phyloP scores from a whole-genome alignment of 2,329 filamentous ascomycete genomes.

The Colletotrichum chlorophyti region DNA sequence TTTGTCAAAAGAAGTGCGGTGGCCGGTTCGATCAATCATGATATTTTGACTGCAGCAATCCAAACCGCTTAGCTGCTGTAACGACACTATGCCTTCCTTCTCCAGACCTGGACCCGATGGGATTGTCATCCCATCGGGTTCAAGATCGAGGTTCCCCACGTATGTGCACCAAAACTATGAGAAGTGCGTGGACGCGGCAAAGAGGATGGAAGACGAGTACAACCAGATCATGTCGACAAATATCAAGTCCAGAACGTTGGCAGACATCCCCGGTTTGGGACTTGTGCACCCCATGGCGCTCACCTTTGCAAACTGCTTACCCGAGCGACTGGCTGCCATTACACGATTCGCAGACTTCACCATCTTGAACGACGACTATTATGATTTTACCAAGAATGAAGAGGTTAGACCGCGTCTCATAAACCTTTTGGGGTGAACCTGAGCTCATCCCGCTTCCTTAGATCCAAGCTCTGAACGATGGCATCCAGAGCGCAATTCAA shows the following conservation, averaged over 20 bases:
- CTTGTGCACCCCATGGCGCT: background rate
- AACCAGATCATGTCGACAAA: background rate
- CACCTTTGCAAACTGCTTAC: background rate
- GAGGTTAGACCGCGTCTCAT: no score
- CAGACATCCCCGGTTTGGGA: background rate
- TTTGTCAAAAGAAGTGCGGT: no score
- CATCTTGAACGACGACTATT: background rate
- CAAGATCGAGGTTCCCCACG: background rate
- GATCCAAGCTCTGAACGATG: background rate
- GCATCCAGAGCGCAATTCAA: background rate
- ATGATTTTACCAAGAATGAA: background rate
- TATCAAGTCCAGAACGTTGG: background rate
- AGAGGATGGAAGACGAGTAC: background rate
- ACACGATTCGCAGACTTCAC: background rate
- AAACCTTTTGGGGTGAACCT: background rate
- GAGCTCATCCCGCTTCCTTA: background rate
- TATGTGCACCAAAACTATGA: background rate
- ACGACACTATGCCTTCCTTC: background rate
- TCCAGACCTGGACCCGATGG: background rate
- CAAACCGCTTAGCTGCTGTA: no score
- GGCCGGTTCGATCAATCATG: no score
- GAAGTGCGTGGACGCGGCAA: background rate
- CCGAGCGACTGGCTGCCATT: background rate
- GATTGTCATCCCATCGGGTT: background rate
- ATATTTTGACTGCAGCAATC: no score